These are phyloP conservation scores for Pleurotus pulmonarius DNA, from an alignment of 768 basidiomycete genomes.

Conservation along the genomic window DNA sequence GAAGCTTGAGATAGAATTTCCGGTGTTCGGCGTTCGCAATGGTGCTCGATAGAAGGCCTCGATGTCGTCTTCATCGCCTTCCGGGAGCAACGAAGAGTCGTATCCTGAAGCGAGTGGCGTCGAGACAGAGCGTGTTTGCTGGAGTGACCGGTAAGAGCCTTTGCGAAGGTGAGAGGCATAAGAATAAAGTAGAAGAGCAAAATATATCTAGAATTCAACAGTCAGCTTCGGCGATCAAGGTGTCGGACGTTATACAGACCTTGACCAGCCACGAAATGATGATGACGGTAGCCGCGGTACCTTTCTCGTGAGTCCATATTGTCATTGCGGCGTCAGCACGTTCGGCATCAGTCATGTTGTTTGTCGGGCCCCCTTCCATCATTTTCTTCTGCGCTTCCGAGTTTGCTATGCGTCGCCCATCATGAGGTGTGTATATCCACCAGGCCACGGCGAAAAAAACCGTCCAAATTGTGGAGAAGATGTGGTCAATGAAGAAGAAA, in stretches of 20 bases:
- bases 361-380: constrained; percentile 55
- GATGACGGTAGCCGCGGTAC: constrained; percentile 72
- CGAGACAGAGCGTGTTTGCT: constrained; percentile 44
- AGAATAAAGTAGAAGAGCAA: constrained; percentile 86
- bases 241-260: constrained; percentile 40
- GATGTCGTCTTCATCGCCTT: constrained; percentile 62
- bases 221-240: background rate
- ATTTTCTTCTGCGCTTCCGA: constrained; percentile 88
- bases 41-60: constrained; percentile 71
- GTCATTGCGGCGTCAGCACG: constrained; percentile 68
- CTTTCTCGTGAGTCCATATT: constrained; percentile 91
- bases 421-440: constrained; percentile 92
- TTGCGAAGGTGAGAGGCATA: constrained; percentile 90
- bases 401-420: constrained; percentile 76
- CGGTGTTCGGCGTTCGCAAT: constrained; percentile 39
- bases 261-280: constrained; percentile 84
- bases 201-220: constrained; percentile 69
- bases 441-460: constrained; percentile 84
- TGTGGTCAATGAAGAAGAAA: constrained; percentile 87
- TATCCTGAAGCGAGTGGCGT: constrained; percentile 28
- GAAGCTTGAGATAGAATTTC: constrained; percentile 47
- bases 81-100: constrained; percentile 40
- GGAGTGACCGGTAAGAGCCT: constrained; percentile 84
- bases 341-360: constrained; percentile 60
- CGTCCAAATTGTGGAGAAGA: constrained; percentile 90